phyloP scores from a whole-genome alignment of 2,329 filamentous ascomycete genomes.

The Exophiala phaeomuriformis region DNA sequence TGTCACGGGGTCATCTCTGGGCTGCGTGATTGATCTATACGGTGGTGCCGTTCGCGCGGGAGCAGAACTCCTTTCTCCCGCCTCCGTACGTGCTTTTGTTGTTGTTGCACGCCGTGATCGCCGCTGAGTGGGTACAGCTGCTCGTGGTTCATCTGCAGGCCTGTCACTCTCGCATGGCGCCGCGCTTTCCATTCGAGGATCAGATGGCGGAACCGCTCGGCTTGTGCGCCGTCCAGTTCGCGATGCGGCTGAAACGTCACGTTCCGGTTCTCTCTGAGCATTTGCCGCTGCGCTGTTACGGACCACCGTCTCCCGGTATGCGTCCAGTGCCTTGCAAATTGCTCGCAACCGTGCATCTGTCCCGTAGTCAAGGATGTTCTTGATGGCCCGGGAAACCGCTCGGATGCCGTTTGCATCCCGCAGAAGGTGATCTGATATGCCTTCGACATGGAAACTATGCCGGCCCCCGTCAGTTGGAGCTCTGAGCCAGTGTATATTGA shows the following conservation, averaged over 20 bases:
- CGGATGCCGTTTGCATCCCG: slow-evolving; percentile 9
- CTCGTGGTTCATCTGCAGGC: not conserved
- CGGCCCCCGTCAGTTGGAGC: slow-evolving; percentile 8
- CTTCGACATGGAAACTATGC: slow-evolving; percentile 15
- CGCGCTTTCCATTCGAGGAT: not conserved
- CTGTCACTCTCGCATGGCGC: not conserved
- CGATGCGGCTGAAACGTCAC: not conserved
- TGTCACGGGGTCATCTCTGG: too few species aligned
- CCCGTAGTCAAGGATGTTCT: slow-evolving; percentile 20
- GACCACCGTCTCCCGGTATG: not conserved
- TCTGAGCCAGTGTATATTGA: slow-evolving; percentile 21
- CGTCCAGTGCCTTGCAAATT: slow-evolving; percentile 10
- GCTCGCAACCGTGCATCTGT: slow-evolving; percentile 6
- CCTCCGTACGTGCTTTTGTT: too few species aligned
- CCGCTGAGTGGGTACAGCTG: not conserved
- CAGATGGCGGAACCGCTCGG: not conserved
- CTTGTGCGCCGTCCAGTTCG: not conserved
- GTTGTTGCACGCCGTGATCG: too few species aligned
- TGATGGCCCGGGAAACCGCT: slow-evolving; percentile 19
- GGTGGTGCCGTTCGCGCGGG: too few species aligned
- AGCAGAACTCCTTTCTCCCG: too few species aligned
- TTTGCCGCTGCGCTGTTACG: too few species aligned
- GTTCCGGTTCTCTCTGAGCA: not conserved
- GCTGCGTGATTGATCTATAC: too few species aligned
- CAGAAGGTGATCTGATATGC: slow-evolving; percentile 9